Percentiles rank a stretch among this genome's conserved stretches.
Evolutionary conservation across 805 yeast species (phyloP).

Genomic region (Lipomyces starkeyi): DNA sequence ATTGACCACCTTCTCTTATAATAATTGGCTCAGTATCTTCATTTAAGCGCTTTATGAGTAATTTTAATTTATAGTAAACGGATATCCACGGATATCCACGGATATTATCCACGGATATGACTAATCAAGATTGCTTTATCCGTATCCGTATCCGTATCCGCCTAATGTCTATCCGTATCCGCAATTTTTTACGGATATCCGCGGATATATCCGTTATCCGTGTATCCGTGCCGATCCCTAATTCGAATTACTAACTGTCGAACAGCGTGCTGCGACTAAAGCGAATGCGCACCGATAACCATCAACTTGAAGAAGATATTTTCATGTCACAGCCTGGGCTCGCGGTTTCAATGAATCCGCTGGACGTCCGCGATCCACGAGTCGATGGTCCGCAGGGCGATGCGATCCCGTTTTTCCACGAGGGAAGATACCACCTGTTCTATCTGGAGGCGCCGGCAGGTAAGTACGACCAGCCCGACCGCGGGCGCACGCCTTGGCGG

Average conservation of each 20-base stretch:
- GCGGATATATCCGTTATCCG: too few species aligned
- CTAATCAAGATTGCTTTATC: too few species aligned
- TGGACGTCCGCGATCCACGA: background rate
- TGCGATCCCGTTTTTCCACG: background rate
- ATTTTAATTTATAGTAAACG: too few species aligned
- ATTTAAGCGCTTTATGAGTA: too few species aligned
- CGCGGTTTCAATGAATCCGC: conserved; percentile 1
- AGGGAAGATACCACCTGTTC: background rate
- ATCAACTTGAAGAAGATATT: background rate
- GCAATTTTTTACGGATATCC: too few species aligned
- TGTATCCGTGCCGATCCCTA: too few species aligned
- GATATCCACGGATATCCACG: too few species aligned
- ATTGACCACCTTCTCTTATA: too few species aligned
- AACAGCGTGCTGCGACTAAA: background rate
- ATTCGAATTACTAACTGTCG: background rate
- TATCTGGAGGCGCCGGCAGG: background rate
- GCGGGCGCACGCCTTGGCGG: conserved; percentile 2
- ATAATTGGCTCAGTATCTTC: too few species aligned
- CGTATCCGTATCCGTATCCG: too few species aligned
- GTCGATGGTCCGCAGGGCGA: conserved; percentile 1
- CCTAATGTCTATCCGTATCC: too few species aligned
- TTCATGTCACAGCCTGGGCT: conserved; percentile 1
- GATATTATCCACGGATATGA: too few species aligned
- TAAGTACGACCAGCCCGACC: conserved; percentile 1
- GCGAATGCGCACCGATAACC: background rate